Base-by-base conservation (phyloP, 1,284 basidiomycete genomes). In the Ganoderma resinaceum region DNA sequence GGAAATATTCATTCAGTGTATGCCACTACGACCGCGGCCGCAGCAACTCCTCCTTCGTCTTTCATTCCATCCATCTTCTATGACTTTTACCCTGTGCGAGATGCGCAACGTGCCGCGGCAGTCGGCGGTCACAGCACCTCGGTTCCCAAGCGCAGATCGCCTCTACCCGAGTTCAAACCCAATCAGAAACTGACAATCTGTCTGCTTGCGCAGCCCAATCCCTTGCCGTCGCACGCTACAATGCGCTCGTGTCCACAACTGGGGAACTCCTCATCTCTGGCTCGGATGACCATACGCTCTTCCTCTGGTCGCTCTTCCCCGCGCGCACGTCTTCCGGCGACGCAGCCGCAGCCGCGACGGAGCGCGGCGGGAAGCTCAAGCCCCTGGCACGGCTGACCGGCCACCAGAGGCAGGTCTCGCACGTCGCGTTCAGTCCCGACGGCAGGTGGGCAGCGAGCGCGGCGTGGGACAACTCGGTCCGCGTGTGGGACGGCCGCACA, bases 351-450 rank as follows among this genome's bases (percentile, higher is more conserved):
- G 72, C 75, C 6, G 79, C 82, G 0, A 78, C 77, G 16, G 78
- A 78, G 31, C 77, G 80, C 11, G 80, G 80, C 2, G 82, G 85
- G 18, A 90, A 89, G 79, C 92, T 92, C 73, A 99, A 98, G 78
- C 95, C 97, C 1, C 72, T 97, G 16, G 89, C 95, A 3, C 87
- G 97, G 23, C 83, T 99, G 16, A 97, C 95, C 0, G 97, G 97
- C 0, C 97, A 99, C 80, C 97, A 99, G 78, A 92, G 96, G 65
- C 96, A 98, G 78, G 91, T 99, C 60, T 93, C 95, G 65, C 97
- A 99, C 78, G 97, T 99, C 63, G 92, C 91, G 0, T 99, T 99
- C 81, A 96, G 94, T 42, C 97, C 98, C 0, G 96, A 99, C 80
- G 97, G 96, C 1, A 86, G 94, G 40, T 93, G 92, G 87, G 93